A percentile compares a stretch with the other conserved stretches of the same genome.
Evolutionary conservation across 805 yeast species (phyloP).

Genomic region (Kodamaea fukazawae): DNA sequence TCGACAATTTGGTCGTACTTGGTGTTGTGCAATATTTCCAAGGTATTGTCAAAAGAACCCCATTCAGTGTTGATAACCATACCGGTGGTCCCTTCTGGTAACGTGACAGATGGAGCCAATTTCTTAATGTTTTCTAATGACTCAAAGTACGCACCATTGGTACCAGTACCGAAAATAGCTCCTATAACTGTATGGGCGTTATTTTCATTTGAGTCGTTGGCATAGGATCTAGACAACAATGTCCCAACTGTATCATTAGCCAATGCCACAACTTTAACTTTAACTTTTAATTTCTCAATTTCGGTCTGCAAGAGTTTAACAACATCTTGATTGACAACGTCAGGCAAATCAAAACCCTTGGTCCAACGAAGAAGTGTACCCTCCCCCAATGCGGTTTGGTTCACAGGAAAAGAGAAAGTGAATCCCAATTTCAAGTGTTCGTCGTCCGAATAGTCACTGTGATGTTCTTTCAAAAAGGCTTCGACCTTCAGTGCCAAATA

Average conservation of each 20-base stretch:
- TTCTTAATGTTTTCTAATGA: constrained; percentile 70
- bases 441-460: constrained; percentile 38
- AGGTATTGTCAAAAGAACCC: constrained; percentile 93
- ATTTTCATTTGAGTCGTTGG: constrained; percentile 57
- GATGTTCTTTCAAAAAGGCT: constrained; percentile 65
- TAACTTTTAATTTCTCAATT: constrained; percentile 55
- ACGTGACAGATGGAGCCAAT: constrained; percentile 27
- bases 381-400: constrained; percentile 73
- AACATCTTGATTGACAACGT: constrained; percentile 82
- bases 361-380: constrained; percentile 95
- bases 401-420: constrained; percentile 91
- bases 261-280: constrained; percentile 77
- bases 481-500: constrained; percentile 72
- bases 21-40: constrained; percentile 72
- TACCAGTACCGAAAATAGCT: constrained; percentile 95
- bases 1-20: constrained; percentile 75
- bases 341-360: constrained; percentile 86
- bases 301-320: constrained; percentile 69
- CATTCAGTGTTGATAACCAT: constrained; percentile 96
- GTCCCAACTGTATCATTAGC: constrained; percentile 98
- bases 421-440: constrained; percentile 72
- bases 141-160: constrained; percentile 93
- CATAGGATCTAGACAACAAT: constrained; percentile 80
- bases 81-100: constrained; percentile 48
- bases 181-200: constrained; percentile 81